Conservation (phyloP, 1,139 yeast genomes). For the Candida labiduridarum region DNA sequence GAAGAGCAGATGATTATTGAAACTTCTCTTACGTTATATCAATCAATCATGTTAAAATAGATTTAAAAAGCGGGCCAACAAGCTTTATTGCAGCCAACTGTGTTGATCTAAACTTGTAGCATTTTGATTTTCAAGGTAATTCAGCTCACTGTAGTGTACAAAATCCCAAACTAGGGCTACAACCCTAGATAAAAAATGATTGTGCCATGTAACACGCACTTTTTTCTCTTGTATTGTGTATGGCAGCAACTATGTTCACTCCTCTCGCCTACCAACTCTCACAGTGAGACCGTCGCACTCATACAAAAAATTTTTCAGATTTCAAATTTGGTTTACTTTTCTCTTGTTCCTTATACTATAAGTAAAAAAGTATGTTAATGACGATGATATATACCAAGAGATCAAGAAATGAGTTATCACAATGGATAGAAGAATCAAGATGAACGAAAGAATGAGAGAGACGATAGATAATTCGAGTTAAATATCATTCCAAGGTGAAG, state of each 20-base stretch:
- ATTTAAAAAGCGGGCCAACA: no score
- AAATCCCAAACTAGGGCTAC: constrained; percentile 3
- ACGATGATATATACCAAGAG: constrained; percentile 3
- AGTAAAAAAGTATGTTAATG: constrained; percentile 14
- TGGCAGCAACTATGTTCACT: background rate
- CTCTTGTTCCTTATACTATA: constrained; percentile 11
- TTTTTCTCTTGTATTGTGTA: background rate
- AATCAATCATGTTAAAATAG: no score
- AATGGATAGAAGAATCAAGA: background rate
- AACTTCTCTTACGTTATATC: no score
- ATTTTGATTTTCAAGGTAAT: background rate
- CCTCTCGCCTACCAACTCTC: background rate
- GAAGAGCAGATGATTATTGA: no score
- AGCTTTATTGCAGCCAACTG: background rate
- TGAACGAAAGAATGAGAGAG: background rate
- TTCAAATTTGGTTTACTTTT: constrained; percentile 10
- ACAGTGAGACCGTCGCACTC: constrained; percentile 7
- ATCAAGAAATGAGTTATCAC: background rate
- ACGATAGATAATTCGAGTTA: background rate
- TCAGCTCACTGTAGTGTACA: background rate
- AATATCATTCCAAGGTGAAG: background rate
- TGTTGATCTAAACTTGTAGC: background rate
- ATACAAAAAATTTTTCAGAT: constrained; percentile 14
- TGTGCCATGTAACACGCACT: constrained; percentile 4
- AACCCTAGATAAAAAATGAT: constrained; percentile 2